Conservation (phyloP, 768 basidiomycete species). For the Leucosporidium creatinivorum region DNA sequence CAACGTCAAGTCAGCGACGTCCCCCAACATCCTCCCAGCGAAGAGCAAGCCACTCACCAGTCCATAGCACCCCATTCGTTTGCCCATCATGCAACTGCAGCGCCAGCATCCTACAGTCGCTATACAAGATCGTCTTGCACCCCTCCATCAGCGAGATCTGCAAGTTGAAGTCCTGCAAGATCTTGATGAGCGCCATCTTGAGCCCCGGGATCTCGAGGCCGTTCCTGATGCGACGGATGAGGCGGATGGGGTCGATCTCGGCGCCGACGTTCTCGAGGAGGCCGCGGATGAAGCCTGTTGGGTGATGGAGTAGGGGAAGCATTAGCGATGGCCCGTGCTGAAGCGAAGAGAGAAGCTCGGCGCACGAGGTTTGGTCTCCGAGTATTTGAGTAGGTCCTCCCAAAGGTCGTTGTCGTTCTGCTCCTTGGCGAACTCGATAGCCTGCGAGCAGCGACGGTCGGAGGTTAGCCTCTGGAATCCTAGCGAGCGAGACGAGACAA, state of each 20-base stretch:
- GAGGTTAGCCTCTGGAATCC: not conserved
- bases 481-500: not conserved
- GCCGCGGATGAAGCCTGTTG: constrained; percentile 80
- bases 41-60: constrained; percentile 46
- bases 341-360: constrained; percentile 7
- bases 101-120: constrained; percentile 70
- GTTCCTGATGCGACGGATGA: constrained; percentile 90
- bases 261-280: constrained; percentile 91
- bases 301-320: not conserved
- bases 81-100: constrained; percentile 65
- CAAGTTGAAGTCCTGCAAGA: constrained; percentile 89
- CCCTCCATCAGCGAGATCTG: constrained; percentile 85
- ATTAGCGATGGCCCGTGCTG: not conserved
- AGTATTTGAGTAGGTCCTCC: constrained; percentile 91
- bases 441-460: constrained; percentile 47
- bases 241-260: constrained; percentile 81
- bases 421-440: constrained; percentile 96
- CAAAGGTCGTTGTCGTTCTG: constrained; percentile 94
- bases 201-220: constrained; percentile 93
- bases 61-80: constrained; percentile 68
- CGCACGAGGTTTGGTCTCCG: constrained; percentile 82
- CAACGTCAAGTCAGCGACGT: not conserved
- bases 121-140: constrained; percentile 75
- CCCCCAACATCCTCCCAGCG: too few relatives aligned
- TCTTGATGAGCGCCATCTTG: constrained; percentile 90